Conservation (phyloP, 768 basidiomycete species). For the Pulveroboletus ravenelii region DNA sequence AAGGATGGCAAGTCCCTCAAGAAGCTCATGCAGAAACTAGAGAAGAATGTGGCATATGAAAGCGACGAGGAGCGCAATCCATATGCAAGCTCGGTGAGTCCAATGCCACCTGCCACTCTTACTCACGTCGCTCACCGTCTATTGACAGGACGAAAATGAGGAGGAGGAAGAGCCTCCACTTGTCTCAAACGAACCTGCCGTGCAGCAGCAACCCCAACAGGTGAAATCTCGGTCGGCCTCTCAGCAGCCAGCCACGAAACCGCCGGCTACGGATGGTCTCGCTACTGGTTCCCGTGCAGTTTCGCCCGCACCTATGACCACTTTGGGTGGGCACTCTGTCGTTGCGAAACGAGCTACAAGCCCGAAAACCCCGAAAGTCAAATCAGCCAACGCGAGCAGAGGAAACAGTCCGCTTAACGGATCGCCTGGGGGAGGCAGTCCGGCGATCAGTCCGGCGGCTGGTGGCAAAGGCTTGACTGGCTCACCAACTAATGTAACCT, state of each 20-base stretch:
- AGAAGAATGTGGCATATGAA: slow-evolving; percentile 79
- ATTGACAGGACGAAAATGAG: slow-evolving; percentile 58
- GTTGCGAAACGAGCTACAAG: slow-evolving; percentile 84
- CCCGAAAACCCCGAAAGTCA: slow-evolving; percentile 64
- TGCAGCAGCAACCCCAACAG: slow-evolving; percentile 40
- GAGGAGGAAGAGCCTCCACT: slow-evolving; percentile 60
- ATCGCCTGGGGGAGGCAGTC: slow-evolving; percentile 39
- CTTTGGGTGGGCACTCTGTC: slow-evolving; percentile 69
- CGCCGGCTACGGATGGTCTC: slow-evolving; percentile 27
- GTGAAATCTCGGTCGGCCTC: slow-evolving; percentile 44
- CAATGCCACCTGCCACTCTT: background rate
- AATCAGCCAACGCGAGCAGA: slow-evolving; percentile 43
- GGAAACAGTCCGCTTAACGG: slow-evolving; percentile 53
- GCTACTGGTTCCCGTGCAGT: slow-evolving; percentile 48
- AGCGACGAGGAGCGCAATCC: slow-evolving; percentile 79
- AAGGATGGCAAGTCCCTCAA: slow-evolving; percentile 78
- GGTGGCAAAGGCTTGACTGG: slow-evolving; percentile 17
- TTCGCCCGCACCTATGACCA: slow-evolving; percentile 46
- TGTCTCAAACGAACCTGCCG: slow-evolving; percentile 40
- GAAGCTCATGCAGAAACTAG: slow-evolving; percentile 79
- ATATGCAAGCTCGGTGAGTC: slow-evolving; percentile 69
- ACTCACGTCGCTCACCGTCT: background rate
- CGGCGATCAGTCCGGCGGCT: slow-evolving; percentile 40
- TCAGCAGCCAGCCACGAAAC: slow-evolving; percentile 30
- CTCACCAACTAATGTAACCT: slow-evolving; percentile 33